These are phyloP conservation scores for Neocallimastix lanati DNA, from an alignment of 192 early-diverging fungal species.

Conservation along the genomic window DNA sequence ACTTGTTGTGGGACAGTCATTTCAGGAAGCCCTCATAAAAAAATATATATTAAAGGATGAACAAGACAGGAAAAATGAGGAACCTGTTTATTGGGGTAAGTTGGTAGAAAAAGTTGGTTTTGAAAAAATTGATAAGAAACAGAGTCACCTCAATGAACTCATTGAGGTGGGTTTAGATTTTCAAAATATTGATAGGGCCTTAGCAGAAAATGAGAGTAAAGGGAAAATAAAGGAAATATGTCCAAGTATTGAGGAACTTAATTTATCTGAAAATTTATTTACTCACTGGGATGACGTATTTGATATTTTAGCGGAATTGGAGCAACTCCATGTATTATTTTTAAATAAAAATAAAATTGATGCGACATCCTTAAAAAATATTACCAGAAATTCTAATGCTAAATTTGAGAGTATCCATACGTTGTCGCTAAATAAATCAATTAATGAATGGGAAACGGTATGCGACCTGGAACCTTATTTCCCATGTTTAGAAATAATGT, in stretches of 20 bases:
- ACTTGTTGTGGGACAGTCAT: neutral
- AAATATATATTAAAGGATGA: constrained; percentile 4
- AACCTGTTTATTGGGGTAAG: neutral
- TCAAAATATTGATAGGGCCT: constrained; percentile 7
- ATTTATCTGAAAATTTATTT: constrained; percentile 21
- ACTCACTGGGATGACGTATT: constrained; percentile 11
- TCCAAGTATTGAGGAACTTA: constrained; percentile 17
- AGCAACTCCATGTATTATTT: constrained; percentile 11
- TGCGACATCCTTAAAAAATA: neutral
- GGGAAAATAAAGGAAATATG: constrained; percentile 2
- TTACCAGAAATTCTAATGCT: neutral
- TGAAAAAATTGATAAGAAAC: constrained; percentile 16
- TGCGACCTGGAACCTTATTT: constrained; percentile 5
- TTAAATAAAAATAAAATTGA: constrained; percentile 10
- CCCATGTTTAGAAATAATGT: constrained; percentile 13
- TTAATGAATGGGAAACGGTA: constrained; percentile 12
- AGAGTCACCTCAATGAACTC: constrained; percentile 1
- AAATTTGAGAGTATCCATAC: constrained; percentile 10
- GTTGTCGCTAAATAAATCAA: constrained; percentile 13
- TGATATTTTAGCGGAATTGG: constrained; percentile 12
- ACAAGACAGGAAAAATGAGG: constrained; percentile 6
- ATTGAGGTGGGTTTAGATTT: constrained; percentile 16
- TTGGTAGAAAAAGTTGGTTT: constrained; percentile 21
- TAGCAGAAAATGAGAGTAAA: neutral
- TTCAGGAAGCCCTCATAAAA: constrained; percentile 4